These are phyloP conservation scores for Xylaria sp. DNA, from an alignment of 2,329 filamentous ascomycete genomes.

Conservation along the genomic window DNA sequence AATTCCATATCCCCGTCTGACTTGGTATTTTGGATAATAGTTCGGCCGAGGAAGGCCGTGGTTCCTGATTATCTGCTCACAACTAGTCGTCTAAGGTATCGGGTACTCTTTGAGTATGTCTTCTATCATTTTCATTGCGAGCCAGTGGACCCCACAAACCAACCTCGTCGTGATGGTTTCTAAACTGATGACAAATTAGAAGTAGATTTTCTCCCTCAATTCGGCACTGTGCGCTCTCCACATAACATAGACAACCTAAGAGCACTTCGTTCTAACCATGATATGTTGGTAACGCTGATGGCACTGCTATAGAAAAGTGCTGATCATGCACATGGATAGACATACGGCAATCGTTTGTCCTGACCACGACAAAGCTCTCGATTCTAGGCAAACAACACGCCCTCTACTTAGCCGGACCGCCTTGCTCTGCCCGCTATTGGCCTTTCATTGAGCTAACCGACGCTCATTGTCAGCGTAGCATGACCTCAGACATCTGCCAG, in stretches of 20 bases:
- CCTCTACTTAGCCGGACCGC: not conserved
- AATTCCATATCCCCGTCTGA: not conserved
- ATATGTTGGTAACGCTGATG: not conserved
- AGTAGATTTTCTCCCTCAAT: not conserved
- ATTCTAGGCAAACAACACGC: not conserved
- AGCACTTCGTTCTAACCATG: not conserved
- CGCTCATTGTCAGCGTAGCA: not conserved
- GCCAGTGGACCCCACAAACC: slow-evolving; percentile 9
- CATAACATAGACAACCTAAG: not conserved
- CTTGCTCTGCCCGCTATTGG: not conserved
- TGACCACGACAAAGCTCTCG: slow-evolving; percentile 2
- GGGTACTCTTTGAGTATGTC: not conserved
- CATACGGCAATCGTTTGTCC: not conserved
- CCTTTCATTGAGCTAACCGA: not conserved
- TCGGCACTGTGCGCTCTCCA: slow-evolving; percentile 13
- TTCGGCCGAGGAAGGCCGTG: not conserved
- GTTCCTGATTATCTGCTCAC: not conserved
- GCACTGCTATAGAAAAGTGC: not conserved
- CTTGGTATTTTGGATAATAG: not conserved
- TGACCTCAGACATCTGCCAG: not conserved
- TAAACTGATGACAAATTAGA: slow-evolving; percentile 29
- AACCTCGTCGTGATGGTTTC: slow-evolving; percentile 3
- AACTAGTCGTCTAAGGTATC: not conserved
- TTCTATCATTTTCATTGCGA: not conserved
- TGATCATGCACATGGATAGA: not conserved